Percentiles rank a stretch among this genome's conserved stretches.
These are phyloP conservation scores for Daucus carota DNA, from an alignment of 129 eudicot species.

Conservation along the genomic window DNA sequence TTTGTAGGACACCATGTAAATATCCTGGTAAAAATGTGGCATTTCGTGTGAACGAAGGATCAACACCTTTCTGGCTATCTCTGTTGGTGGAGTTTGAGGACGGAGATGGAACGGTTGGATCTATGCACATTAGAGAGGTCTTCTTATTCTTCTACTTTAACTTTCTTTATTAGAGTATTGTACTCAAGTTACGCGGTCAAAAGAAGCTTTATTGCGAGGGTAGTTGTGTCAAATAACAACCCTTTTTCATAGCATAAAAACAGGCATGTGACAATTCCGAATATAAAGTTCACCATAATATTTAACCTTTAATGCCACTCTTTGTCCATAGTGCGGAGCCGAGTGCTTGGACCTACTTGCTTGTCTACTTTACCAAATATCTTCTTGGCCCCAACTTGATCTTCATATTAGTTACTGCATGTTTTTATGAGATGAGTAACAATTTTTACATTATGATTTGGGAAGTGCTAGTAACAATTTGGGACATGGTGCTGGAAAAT, in stretches of 20 bases:
- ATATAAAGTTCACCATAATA: background rate
- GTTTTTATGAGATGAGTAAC: too few relatives aligned
- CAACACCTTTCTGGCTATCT: constrained; percentile 90
- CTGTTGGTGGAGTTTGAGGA: constrained; percentile 83
- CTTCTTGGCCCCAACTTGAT: background rate
- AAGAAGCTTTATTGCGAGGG: background rate
- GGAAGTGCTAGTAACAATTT: background rate
- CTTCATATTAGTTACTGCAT: background rate
- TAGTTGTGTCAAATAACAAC: background rate
- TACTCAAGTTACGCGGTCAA: background rate
- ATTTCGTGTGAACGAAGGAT: constrained; percentile 87
- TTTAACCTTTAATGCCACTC: background rate
- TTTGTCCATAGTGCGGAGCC: background rate
- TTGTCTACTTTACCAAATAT: background rate
- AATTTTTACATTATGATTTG: background rate
- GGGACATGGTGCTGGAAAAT: background rate
- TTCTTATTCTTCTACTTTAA: background rate
- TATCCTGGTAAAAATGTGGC: constrained; percentile 85
- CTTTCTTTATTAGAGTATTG: background rate
- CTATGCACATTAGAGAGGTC: constrained; percentile 94
- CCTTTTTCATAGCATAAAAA: background rate
- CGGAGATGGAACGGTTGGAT: constrained; percentile 93
- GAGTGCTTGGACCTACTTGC: background rate
- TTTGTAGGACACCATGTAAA: constrained; percentile 82
- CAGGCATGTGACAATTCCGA: background rate